Base-by-base conservation (phyloP, 179 eudicot species). In the Patellifolia procumbens region DNA sequence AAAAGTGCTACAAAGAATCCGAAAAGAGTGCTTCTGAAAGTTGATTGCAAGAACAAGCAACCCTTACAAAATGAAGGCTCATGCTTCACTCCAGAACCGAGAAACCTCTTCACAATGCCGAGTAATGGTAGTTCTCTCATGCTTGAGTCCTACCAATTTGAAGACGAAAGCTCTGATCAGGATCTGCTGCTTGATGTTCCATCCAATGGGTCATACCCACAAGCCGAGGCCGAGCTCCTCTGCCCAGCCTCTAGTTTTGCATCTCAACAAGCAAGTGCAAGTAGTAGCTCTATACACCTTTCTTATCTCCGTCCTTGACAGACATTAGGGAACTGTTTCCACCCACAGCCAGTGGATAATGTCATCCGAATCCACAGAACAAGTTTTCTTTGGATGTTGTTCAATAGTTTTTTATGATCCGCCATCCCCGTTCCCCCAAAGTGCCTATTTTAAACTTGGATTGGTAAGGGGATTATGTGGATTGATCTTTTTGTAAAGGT, bases 211-310 rank as follows among this genome's bases (percentile, higher is more conserved):
- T 88, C 87, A 56, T 95, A 91, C 78, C 97, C 97, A 7, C 88
- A 91, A 80, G 99, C 99, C 4, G 99, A 95, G 81, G 99, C 99
- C 4, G 99, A 95, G 87, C 92, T 95, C 73, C 90, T 93, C 46
- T 79, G 77, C 66, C 97, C 97, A 13, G 51, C 76, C 64, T 81
- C 91, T 31, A 87, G 90, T 82, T 88, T 86, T 74, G 76, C 79
- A 17, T 85, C 87, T 31, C 91, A 86, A 73, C 93, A 85, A 82
- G 88, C 89, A 45, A 85, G 93, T 83, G 82, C 93, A 59, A 87
- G 92, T 80, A 90, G 91, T 69, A 89, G 90, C 81, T 90, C 91
- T 13, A 75, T 80, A 63, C 82, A 83, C 85, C 87, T 86, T 45
- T 79, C 85, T 65, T 80, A 85, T 73, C 28, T 80, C 63, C 84